Conservation (phyloP, 305 asterid species). For the Fraxinus sp. region DNA sequence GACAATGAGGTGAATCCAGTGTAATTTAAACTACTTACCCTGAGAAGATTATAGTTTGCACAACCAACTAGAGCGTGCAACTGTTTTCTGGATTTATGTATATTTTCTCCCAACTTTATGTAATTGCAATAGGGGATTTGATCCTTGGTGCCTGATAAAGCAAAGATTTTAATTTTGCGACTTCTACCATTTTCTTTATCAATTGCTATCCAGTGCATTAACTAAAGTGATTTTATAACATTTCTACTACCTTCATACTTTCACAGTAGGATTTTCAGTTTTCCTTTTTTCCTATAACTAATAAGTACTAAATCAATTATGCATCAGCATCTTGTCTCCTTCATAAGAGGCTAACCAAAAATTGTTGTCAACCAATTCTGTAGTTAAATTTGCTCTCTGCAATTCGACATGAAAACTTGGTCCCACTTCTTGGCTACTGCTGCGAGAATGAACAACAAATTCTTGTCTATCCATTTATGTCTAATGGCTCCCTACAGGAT, state of each 20-base stretch:
- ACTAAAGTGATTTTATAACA: slow-evolving; percentile 3
- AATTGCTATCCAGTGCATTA: background rate
- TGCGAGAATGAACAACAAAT: slow-evolving; percentile 86
- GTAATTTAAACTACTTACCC: background rate
- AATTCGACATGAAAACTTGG: slow-evolving; percentile 74
- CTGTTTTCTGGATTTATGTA: background rate
- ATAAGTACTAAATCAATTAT: background rate
- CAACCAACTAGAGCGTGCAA: background rate
- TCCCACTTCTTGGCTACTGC: slow-evolving; percentile 81
- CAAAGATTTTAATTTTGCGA: background rate
- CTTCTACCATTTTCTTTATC: background rate
- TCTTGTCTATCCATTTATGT: slow-evolving; percentile 92
- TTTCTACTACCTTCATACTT: slow-evolving; percentile 1
- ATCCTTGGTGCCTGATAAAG: background rate
- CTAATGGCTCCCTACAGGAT: slow-evolving; percentile 82
- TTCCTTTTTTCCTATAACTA: background rate
- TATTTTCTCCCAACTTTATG: background rate
- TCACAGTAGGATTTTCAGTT: background rate
- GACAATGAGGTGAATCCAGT: slow-evolving; percentile 61
- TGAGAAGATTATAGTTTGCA: background rate
- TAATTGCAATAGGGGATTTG: background rate
- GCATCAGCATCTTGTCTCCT: background rate
- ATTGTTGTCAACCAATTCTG: slow-evolving; percentile 28
- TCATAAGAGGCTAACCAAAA: slow-evolving; percentile 11
- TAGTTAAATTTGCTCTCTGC: slow-evolving; percentile 82